Evolutionary conservation across 2,329 filamentous ascomycete species (phyloP).

Genomic region (Corinectria fuckeliana): DNA sequence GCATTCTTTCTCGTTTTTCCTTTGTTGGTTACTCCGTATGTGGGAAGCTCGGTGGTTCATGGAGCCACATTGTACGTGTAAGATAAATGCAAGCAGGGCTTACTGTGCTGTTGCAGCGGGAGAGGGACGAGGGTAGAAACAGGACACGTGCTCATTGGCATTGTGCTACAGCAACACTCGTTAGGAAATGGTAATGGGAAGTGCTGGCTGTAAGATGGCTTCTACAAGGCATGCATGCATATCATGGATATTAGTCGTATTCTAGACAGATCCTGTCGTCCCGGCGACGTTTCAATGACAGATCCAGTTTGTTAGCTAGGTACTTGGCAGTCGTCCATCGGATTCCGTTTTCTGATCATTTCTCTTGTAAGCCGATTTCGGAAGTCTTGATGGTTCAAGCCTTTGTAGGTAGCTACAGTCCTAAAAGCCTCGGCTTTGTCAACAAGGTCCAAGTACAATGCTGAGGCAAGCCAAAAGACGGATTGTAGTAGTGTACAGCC

Average conservation of each 20-base stretch:
- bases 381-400: no score
- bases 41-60: background rate
- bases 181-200: background rate
- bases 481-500: no score
- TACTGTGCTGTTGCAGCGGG: background rate
- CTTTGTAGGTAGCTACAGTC: no score
- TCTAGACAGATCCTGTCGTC: background rate
- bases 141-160: background rate
- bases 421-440: no score
- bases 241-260: background rate
- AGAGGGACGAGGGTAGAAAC: background rate
- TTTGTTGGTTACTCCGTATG: constrained; percentile 10
- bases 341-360: no score
- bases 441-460: no score
- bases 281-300: background rate
- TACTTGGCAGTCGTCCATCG: no score
- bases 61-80: constrained; percentile 6
- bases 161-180: background rate
- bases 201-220: background rate
- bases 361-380: no score
- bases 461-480: background rate
- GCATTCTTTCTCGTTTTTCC: constrained; percentile 14
- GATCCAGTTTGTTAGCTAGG: no score
- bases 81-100: background rate
- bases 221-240: background rate